Evolutionary conservation across 805 yeast species (phyloP), one percentile per base, ranked within the genome.

Genomic region (Saccharomycopsis vini): DNA sequence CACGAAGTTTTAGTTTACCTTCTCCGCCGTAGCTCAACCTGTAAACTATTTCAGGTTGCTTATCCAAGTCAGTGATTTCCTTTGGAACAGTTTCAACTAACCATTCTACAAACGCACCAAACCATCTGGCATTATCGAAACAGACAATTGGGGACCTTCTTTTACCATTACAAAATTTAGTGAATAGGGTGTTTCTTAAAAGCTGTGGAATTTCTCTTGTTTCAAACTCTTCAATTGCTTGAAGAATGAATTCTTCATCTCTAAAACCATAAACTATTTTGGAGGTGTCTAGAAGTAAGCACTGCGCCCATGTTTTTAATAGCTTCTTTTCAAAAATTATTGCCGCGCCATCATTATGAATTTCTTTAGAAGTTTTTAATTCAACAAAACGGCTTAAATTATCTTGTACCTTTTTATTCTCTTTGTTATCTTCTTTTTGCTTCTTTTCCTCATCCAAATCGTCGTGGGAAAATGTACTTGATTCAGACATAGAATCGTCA

Each of bases 251-350:
- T 28, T 75, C 62, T 15, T 82, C 82, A 58, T 87, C 94, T 52
- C 96, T 72, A 61, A 83, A 92, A 0, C 97, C 99, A 57, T 85
- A 85, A 3, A 84, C 72, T 3, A 90, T 71, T 47, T 74, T 74
- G n/a, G 82, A 79, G 18, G 90, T 73, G 3, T 98, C 98, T 37
- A 86, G 68, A 18, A 92, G 66, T 60, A 88, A 92, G 50, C 95
- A 82, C 64, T 88, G 97, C 2, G 95, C 86, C 99, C 99, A 92
- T 0, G 94, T 72, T 49, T 68, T 73, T 58, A 81, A 75, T 36
- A 92, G 64, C 61, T 87, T 88, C 43, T 69, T 71, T 57, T 90
- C 96, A 57, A 90, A 87, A 18, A 58, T 70, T 31, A 68, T 68
- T 12, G 82, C 77, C 31, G 80, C 80, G 13, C 71, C 67, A 4